Percentiles rank a stretch among this genome's conserved stretches.
Evolutionary conservation across 495 filamentous ascomycete genomes (phyloP).

Genomic region (Thermothielavioides terrestris): DNA sequence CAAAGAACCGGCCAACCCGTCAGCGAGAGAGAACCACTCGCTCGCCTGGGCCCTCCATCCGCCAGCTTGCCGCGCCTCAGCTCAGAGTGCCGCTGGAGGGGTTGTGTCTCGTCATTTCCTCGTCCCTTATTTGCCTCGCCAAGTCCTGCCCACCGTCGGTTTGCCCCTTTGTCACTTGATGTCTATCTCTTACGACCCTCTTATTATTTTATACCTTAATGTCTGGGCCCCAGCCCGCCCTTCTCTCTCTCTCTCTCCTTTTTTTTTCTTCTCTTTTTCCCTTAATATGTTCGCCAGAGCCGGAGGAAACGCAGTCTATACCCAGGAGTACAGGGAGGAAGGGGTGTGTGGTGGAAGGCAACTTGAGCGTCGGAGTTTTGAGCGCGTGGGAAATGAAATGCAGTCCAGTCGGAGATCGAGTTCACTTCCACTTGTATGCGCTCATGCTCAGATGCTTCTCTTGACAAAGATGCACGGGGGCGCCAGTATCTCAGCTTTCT

Average conservation of each 20-base stretch:
- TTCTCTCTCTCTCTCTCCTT: background rate
- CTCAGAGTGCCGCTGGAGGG: no score
- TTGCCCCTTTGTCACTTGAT: background rate
- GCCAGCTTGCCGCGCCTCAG: no score
- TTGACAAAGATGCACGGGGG: background rate
- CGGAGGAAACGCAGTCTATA: slow-evolving; percentile 9
- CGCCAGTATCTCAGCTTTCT: no score
- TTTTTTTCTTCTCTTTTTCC: background rate
- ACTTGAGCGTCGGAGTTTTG: slow-evolving; percentile 3
- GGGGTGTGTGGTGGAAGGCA: background rate
- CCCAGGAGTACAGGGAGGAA: background rate
- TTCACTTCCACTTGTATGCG: no score
- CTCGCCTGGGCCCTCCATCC: no score
- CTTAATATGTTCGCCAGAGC: background rate
- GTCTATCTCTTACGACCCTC: slow-evolving; percentile 3
- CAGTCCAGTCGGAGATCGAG: no score
- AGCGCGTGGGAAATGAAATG: background rate
- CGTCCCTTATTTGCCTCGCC: background rate
- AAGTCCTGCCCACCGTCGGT: background rate
- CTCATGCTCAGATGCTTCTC: background rate
- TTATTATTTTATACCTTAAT: slow-evolving; percentile 5
- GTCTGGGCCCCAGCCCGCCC: background rate
- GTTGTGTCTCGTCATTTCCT: background rate
- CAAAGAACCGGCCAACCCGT: no score
- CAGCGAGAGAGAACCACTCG: no score